Evolutionary conservation across 148 eudicot species (phyloP), one percentile per base, ranked within the genome.

Genomic region (Diospyros lotus): DNA sequence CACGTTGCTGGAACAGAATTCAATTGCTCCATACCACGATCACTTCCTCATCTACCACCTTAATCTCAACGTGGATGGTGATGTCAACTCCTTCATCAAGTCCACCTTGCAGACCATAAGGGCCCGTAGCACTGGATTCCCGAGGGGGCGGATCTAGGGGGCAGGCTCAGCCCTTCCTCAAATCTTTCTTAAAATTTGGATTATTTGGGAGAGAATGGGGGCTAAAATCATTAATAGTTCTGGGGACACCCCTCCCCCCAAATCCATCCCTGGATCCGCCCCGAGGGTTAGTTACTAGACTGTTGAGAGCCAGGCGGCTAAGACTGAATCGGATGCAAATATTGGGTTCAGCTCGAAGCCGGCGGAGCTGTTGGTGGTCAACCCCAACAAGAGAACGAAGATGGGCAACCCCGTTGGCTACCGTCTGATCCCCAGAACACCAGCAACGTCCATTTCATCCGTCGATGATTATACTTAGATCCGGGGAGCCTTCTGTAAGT

Each of bases 21-120:
- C 85, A 4, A 3, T 89, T 2, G 90, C 86, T 48, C 39, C 71
- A 5, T 69, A 76, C 75, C 89, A 87, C 18, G 90, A 87, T 68
- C 90, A 87, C 53, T 89, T 89, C 81, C 54, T 89, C 44, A 76
- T 73, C 1, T 87, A 73, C 85, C 79, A 85, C 69, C 85, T 89
- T 8, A 87, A 85, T 51, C 74, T 89, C 2, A 85, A 87, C 60
- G 71, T 87, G 11, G 93, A 82, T 28, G 86, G 89, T 18, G 75
- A 64, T 5, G 66, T 75, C 12, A 89, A 87, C 75, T 89, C 90
- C 64, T 82, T 87, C 48, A 59, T 79, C 54, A 87, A 80, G 60
- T 64, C 76, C 9, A 66, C 58, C 28, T 73, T 89, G n/a, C 38
- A 84, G 18, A 76, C 75, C 28, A 73, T 4, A 45, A 64, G 69